Base-by-base conservation (phyloP, 306 rosid species). In the Sesbania bispinosa region DNA sequence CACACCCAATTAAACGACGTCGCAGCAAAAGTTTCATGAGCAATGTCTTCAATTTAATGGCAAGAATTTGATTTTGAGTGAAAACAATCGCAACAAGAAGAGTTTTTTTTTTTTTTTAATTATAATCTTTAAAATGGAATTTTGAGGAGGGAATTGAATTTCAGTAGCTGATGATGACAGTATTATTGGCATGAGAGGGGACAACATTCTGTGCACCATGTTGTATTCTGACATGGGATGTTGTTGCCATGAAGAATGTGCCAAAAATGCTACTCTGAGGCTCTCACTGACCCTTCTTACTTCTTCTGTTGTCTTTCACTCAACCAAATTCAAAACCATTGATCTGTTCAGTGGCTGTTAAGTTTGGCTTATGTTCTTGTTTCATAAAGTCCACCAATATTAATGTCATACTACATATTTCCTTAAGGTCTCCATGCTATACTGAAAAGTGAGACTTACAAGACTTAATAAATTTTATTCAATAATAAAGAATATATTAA, bases 211-310 rank as follows among this genome's bases (percentile, higher is more conserved):
- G 90, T 81, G 82, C 80, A 47, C 70, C 73, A 53, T 64, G 84
- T 83, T 42, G 67, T 69, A 50, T 73, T 50, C 27, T 38, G 72
- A 53, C 89, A 48, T 74, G 78, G 77, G 79, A 47, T 77, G 85
- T 81, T 58, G 68, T 80, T 59, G 80, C 87, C 32, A 77, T 26
- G 87, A 73, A 43, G 82, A 86, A 79, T 79, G 80, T 81, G 93
- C 85, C 87, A 55, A 83, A 74, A 26, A 88, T 83, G 88, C 88
- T 81, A 81, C 79, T 80, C 83, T 82, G 86, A 87, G 84, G 82
- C 77, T 20, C 4, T 16, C 27, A 18, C 16, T 6, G 66, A 9
- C 23, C 36, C 29, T 36, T 35, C 29, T 10, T 60, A 51, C 32
- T 51, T 51, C 47, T 60, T 35, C 9, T 0, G n/a, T 33, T 57